Base-by-base conservation (phyloP, 768 basidiomycete species). In the Pluteus cervinus region DNA sequence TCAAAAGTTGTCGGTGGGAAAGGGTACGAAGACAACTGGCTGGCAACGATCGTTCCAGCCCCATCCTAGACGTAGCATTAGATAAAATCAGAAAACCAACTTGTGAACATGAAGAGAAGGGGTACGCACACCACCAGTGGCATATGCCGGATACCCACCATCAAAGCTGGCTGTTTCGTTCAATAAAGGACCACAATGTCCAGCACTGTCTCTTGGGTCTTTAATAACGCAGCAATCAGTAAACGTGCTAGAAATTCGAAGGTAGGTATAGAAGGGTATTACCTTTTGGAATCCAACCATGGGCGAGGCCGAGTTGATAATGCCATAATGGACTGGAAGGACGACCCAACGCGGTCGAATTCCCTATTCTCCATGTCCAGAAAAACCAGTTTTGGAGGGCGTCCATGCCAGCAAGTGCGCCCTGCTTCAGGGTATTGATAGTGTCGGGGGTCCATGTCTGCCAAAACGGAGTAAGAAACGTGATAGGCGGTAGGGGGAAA, bases 361-460 rank as follows among this genome's bases (percentile, higher is more conserved):
- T 80, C 40, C 90, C 93, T 44, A 98, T 90, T 60, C 91, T 93
- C 91, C 90, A 97, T 2, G 88, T 93, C 94, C 94, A 98, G 73
- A 96, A 98, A 74, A 96, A 97, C 68, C 79, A 96, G 55, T 97
- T 81, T 81, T 86, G 84, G 29, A 97, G 71, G 11, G 92, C 85
- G 57, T 93, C 91, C 93, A 97, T 97, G 50, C 84, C 86, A 10
- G 84, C 74, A 56, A 86, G 49, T 2, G 89, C 83, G 48, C 93
- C 86, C 42, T 81, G 63, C 60, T 69, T 65, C 47, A 89, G 73
- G 24, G 65, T 72, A 10, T 58, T 49, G 63, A 91, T 94, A 55
- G 71, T 80, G 10, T 60, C 56, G 11, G 60, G 48, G 45, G 66
- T 55, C 70, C 81, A 98, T 33, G 55, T 75, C 49, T 75, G 61